These are phyloP conservation scores for Drechslerella dactyloides DNA, from an alignment of 2,329 filamentous ascomycete genomes.

Conservation along the genomic window DNA sequence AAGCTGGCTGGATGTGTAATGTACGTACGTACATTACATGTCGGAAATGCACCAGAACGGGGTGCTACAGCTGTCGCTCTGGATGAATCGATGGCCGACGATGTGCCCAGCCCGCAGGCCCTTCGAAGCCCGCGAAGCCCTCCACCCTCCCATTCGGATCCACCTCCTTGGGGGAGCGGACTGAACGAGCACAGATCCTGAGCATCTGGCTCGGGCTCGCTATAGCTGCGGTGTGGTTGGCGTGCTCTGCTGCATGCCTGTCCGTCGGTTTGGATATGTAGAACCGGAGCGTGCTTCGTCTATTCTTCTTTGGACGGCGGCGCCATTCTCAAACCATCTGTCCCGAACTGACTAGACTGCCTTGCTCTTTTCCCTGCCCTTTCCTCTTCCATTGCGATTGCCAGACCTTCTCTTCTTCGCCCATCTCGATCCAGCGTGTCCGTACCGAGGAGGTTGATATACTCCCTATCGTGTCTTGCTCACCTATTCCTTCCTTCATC, in stretches of 20 bases:
- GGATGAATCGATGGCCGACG: too few relatives aligned
- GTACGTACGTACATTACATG: constrained; percentile 10
- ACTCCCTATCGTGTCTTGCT: not conserved
- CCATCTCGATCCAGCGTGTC: constrained; percentile 6
- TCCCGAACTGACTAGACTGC: constrained; percentile 27
- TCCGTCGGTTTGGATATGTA: constrained; percentile 2
- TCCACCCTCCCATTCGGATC: constrained; percentile 40
- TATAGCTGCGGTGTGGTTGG: constrained; percentile 33
- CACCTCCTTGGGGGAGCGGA: constrained; percentile 49
- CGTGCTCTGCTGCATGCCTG: constrained; percentile 17
- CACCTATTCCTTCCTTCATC: constrained; percentile 1
- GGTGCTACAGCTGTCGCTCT: too few relatives aligned
- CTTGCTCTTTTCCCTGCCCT: constrained; percentile 19
- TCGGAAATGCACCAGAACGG: constrained; percentile 13
- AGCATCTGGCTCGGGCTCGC: constrained; percentile 29
- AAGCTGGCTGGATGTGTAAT: constrained; percentile 33
- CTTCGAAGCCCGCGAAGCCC: constrained; percentile 15
- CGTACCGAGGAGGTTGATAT: constrained; percentile 4
- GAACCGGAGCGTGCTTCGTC: constrained; percentile 10
- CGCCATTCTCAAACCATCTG: constrained; percentile 50
- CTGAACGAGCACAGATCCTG: constrained; percentile 20
- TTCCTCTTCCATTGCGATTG: constrained; percentile 26
- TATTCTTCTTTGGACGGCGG: constrained; percentile 27
- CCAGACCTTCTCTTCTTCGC: constrained; percentile 8
- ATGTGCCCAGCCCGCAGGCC: too few relatives aligned